Conservation (phyloP, 140 eudicot genomes). For the Flaveria floridana region DNA sequence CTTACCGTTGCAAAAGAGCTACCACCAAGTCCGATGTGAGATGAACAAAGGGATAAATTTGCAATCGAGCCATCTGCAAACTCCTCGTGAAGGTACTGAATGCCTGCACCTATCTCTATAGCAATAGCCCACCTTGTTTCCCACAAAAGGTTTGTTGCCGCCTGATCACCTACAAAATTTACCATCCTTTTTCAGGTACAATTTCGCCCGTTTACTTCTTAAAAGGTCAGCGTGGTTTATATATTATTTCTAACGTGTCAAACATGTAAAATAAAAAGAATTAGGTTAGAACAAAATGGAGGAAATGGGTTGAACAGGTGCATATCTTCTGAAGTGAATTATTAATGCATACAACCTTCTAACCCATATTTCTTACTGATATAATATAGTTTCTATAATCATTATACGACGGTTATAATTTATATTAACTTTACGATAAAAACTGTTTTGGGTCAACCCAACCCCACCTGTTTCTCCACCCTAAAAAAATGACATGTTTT, state of each 20-base stretch:
- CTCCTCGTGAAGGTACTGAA: constrained; percentile 54
- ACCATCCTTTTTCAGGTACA: background rate
- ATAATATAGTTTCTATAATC: background rate
- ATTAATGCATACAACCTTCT: too few relatives aligned
- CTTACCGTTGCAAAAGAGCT: constrained; percentile 40
- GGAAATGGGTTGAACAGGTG: background rate
- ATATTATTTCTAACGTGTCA: background rate
- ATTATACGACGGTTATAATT: background rate
- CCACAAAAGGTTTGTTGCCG: constrained; percentile 44
- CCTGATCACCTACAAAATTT: constrained; percentile 41
- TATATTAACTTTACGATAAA: background rate
- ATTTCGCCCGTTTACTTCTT: background rate
- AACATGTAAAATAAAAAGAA: background rate
- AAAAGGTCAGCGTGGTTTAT: background rate
- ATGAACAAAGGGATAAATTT: constrained; percentile 36
- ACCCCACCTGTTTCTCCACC: background rate
- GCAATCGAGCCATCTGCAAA: constrained; percentile 49
- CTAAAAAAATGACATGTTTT: background rate
- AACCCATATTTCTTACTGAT: background rate
- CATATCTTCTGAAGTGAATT: too few relatives aligned
- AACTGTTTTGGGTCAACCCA: background rate
- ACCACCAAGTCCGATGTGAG: constrained; percentile 26
- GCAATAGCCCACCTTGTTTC: constrained; percentile 41
- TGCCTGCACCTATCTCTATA: constrained; percentile 43
- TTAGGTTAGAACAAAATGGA: background rate